Evolutionary conservation across 164 flowering plant species (phyloP), one percentile per base, ranked within the genome.

Genomic region (Magnolia officinalis): DNA sequence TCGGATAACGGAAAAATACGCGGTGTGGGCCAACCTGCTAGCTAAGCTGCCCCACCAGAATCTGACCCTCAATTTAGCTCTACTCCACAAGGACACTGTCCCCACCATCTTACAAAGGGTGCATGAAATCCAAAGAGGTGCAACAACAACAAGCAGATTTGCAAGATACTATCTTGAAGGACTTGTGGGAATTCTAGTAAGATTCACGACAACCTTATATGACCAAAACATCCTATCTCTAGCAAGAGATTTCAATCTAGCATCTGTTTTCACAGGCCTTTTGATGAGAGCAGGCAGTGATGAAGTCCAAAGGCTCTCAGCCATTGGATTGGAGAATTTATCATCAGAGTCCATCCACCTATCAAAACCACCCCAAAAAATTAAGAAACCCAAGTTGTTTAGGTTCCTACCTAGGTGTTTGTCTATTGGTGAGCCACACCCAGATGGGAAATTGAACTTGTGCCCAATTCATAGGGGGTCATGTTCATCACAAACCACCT

Each of bases 401-500:
- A 83, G 84, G 79, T 45, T 18, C 75, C 64, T 87, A 55, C 82
- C 80, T 21, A 87, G 75, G 78, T 80, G 78, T 26, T 77, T 87
- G 26, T 8, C 61, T 11, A 78, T 84, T 13, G 50, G 64, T 18
- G 52, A 78, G 13, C 80, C 87, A 81, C 76, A 86, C 55, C 82
- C 79, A 76, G 73, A 55, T 69, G 74, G 52, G 78, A 76, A 76
- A 61, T n/a, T 80, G 74, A 80, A 79, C 52, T 59, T 82, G 8
- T 92, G 95, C 81, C 90, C 91, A 65, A 79, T 90, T 75, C 97
- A 92, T 75, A 80, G 85, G 78, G 97, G 97, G 20, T 83, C 78
- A 63, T 91, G 97, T 82, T 91, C 97, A 72, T 80, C 92, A 69
- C 83, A 86, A 66, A 82, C 83, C 65, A 90, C 95, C 10, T 92